These are phyloP conservation scores for Malassezia sp. DNA, from an alignment of 1,284 basidiomycete species.

Conservation along the genomic window DNA sequence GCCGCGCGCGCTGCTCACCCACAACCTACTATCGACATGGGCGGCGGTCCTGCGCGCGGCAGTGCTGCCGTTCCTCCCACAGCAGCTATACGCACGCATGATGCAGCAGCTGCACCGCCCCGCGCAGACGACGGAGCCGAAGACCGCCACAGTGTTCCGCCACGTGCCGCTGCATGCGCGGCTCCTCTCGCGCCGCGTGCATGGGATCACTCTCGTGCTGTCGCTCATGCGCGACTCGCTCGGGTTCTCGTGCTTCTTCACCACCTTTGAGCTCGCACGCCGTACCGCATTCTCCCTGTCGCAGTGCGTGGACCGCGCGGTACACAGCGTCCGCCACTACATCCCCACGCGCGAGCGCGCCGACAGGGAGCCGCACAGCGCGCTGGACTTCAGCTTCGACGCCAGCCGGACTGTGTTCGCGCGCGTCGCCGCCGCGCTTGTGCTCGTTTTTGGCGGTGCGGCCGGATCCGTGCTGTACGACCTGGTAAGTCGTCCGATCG, in stretches of 20 bases:
- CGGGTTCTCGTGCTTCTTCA: slow-evolving; percentile 47
- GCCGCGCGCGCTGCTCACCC: too few relatives aligned
- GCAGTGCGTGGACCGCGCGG: slow-evolving; percentile 12
- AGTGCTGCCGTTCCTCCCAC: slow-evolving; percentile 32
- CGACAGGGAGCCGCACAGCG: slow-evolving; percentile 1
- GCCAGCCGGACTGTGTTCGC: slow-evolving; percentile 31
- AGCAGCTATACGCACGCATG: slow-evolving; percentile 17
- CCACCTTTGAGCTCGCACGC: slow-evolving; percentile 47
- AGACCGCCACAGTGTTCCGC: slow-evolving; percentile 1
- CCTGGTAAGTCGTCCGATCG: slow-evolving; percentile 45
- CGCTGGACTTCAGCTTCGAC: slow-evolving; percentile 35
- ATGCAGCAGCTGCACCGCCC: slow-evolving; percentile 8
- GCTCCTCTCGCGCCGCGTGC: slow-evolving; percentile 23
- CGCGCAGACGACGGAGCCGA: neutral
- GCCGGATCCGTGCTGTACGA: slow-evolving; percentile 39
- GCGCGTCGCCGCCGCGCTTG: slow-evolving; percentile 30
- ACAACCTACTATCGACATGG: slow-evolving; percentile 41
- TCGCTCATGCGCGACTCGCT: slow-evolving; percentile 45
- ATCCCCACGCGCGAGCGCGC: neutral
- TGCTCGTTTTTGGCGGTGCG: slow-evolving; percentile 36
- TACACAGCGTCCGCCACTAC: slow-evolving; percentile 1
- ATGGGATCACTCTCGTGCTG: slow-evolving; percentile 41
- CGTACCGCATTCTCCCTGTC: slow-evolving; percentile 37
- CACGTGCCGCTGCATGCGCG: slow-evolving; percentile 11
- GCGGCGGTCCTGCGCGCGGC: slow-evolving; percentile 35